These are phyloP conservation scores for Chlamydomonas sp. DNA, from an alignment of 139 green algal species.

Conservation along the genomic window DNA sequence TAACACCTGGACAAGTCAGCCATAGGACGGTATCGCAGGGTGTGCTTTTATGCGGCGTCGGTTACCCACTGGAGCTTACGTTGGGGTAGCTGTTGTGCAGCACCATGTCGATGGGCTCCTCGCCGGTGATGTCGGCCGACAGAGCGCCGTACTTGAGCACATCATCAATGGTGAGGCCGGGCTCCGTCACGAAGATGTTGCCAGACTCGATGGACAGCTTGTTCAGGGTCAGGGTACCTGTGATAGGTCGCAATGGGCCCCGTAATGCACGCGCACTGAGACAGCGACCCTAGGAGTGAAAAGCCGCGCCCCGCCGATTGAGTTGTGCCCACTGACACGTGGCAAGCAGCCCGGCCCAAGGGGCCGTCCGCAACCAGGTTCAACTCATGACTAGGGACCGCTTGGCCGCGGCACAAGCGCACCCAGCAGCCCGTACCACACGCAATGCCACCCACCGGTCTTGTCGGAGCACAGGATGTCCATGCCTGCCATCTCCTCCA, in stretches of 20 bases:
- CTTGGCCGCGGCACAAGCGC: neutral
- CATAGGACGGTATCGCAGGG: neutral
- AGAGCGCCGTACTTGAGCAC: constrained; percentile 75
- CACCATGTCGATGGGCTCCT: constrained; percentile 88
- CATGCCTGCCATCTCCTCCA: constrained; percentile 94
- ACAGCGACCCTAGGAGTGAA: too few relatives aligned
- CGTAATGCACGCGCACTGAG: too few relatives aligned
- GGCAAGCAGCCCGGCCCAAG: too few relatives aligned
- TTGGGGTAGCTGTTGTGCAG: constrained; percentile 73
- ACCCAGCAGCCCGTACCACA: neutral
- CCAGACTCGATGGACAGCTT: constrained; percentile 63
- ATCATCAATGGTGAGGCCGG: constrained; percentile 41
- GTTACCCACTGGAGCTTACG: neutral
- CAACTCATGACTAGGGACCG: too few relatives aligned
- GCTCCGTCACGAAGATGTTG: constrained; percentile 22
- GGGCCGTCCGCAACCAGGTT: too few relatives aligned
- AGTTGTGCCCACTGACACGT: too few relatives aligned
- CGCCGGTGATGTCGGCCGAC: constrained; percentile 74
- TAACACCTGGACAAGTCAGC: neutral
- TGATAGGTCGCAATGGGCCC: too few relatives aligned
- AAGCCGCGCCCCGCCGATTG: too few relatives aligned
- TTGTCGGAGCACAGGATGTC: constrained; percentile 95
- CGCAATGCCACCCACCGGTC: constrained; percentile 63
- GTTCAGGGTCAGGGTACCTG: constrained; percentile 87
- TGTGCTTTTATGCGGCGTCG: constrained; percentile 4